A percentile compares a stretch with the other conserved stretches of the same genome.
Evolutionary conservation across 768 basidiomycete genomes (phyloP).

Genomic region (Krasilnikovozyma curviuscula): DNA sequence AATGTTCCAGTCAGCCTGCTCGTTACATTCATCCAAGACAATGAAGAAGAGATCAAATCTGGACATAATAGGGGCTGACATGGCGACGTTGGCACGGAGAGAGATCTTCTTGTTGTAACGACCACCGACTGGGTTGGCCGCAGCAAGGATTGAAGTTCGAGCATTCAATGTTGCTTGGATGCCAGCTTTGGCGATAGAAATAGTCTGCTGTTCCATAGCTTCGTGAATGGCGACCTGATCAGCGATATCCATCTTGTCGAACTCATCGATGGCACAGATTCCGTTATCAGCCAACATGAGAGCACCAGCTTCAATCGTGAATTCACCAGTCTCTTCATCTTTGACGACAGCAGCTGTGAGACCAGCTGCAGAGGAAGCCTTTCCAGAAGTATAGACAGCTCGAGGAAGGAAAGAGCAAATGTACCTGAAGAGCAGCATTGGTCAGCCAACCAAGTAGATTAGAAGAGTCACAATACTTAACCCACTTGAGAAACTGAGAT

Average conservation of each 20-base stretch:
- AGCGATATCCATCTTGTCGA: conserved; percentile 98
- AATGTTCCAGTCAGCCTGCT: conserved; percentile 75
- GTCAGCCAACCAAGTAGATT: background rate
- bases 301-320: conserved; percentile 97
- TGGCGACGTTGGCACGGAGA: conserved; percentile 76
- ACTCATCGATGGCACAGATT: conserved; percentile 99
- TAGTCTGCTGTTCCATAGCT: conserved; percentile 99
- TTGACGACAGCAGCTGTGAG: conserved; percentile 94
- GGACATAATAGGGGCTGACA: conserved; percentile 99
- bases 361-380: conserved; percentile 96
- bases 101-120: conserved; percentile 89
- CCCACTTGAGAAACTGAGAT: conserved; percentile 93
- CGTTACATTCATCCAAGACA: conserved; percentile 89
- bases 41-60: conserved; percentile 97
- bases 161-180: conserved; percentile 98
- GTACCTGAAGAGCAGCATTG: conserved; percentile 40
- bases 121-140: conserved; percentile 93
- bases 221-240: conserved; percentile 99
- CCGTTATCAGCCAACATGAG: conserved; percentile 99
- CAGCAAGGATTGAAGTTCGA: conserved; percentile 88
- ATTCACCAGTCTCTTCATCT: conserved; percentile 97
- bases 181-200: conserved; percentile 96
- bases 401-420: conserved; percentile 95
- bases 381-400: conserved; percentile 97
- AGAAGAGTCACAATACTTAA: conserved; percentile 8